These are phyloP conservation scores for Odontarrhena argentea DNA, from an alignment of 345 rosid species.

Conservation along the genomic window DNA sequence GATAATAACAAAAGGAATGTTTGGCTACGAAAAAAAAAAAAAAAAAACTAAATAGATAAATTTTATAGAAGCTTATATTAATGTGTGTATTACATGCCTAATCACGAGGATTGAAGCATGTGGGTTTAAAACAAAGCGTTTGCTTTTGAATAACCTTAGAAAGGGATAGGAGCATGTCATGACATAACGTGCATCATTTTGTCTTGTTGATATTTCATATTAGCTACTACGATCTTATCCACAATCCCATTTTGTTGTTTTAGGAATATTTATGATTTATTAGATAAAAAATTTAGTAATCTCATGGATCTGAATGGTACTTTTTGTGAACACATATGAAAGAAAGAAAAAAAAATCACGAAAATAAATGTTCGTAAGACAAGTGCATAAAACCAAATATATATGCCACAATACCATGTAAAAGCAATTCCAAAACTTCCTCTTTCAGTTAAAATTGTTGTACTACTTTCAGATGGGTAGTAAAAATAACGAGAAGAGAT, in stretches of 20 bases:
- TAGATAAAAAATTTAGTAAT: background rate
- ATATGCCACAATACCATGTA: conserved; percentile 4
- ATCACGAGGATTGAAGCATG: conserved; percentile 41
- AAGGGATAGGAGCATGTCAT: conserved; percentile 37
- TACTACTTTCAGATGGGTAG: no score
- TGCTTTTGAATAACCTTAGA: conserved; percentile 38
- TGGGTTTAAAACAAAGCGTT: conserved; percentile 39
- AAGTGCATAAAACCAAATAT: background rate
- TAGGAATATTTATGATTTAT: background rate
- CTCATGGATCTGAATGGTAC: conserved; percentile 2
- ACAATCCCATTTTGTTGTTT: conserved; percentile 25
- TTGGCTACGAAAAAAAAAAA: no score
- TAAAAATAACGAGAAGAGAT: no score
- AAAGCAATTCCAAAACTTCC: background rate
- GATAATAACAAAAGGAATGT: no score
- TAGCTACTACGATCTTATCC: conserved; percentile 35
- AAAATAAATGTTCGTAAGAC: background rate
- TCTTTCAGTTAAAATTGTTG: no score
- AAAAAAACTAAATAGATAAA: background rate
- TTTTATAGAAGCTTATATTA: background rate
- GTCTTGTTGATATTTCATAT: conserved; percentile 27
- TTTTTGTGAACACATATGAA: background rate
- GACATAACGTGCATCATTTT: conserved; percentile 32
- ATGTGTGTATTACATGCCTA: conserved; percentile 36
- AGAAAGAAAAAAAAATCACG: no score